Base-by-base conservation (phyloP, 257 asterid genomes). In the Przewalskia tangutica region DNA sequence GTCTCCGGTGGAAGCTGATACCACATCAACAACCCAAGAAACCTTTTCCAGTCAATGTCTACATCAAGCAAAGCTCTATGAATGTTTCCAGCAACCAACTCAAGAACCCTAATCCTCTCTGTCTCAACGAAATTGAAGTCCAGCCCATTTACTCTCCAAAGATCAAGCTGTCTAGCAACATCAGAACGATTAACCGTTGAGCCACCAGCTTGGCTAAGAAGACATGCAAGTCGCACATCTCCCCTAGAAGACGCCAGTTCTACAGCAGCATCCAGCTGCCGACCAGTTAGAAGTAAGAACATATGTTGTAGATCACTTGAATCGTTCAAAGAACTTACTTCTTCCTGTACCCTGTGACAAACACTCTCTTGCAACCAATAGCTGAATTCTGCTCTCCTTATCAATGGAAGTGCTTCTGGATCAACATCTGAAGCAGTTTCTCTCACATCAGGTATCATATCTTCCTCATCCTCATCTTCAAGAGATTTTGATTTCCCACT, bases 161-260 rank as follows among this genome's bases (percentile, higher is more conserved):
- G 83, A 81, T 90, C 95, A 83, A 96, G 97, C 89, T 96, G 98
- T 82, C 84, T 89, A 80, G 88, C 84, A 88, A 92, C 82, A 89
- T 93, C 95, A 82, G 88, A 84, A 36, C 98, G 97, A 85, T 84
- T 92, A 50, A 46, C 85, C 27, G 84, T 85, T 34, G 97, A 92
- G 18, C 99, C 98, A 73, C 95, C 99, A 82, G 98, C 93, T 87
- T 96, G 97, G 87, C 98, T 90, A 88, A 96, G 89, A 83, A 96
- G 94, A 81, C 97, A 92, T 81, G 98, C 89, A n/a, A 94, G 88
- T 87, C 99, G 90, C 23, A 96, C 98, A 81, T 96, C 99, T 82
- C 99, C 99, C 86, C 91, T 90, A 73, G 98, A 94, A 86, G 98
- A 92, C 77, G 99, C 97, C 85, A 96, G 89, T 87, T 93, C 99